Conservation (phyloP, 768 basidiomycete genomes). For the Agrocybe praecox region DNA sequence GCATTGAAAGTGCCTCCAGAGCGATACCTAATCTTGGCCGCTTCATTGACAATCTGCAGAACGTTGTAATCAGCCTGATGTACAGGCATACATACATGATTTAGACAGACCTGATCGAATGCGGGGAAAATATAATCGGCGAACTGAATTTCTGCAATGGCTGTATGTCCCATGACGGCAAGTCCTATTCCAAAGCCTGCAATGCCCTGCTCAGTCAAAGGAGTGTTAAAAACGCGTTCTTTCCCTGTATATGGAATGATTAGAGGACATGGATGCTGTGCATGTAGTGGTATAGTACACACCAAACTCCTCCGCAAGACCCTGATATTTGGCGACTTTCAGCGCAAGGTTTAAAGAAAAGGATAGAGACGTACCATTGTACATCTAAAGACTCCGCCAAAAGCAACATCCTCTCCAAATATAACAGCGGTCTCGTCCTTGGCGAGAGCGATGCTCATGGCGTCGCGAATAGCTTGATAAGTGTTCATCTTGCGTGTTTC, state of each 20-base stretch:
- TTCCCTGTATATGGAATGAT: slow-evolving; percentile 52
- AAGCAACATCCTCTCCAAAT: slow-evolving; percentile 91
- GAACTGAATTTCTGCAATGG: slow-evolving; percentile 93
- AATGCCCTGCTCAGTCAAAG: slow-evolving; percentile 90
- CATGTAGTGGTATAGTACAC: slow-evolving; percentile 7
- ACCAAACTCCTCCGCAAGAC: slow-evolving; percentile 94
- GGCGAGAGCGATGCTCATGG: slow-evolving; percentile 81
- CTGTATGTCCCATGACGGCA: slow-evolving; percentile 91
- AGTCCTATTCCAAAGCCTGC: slow-evolving; percentile 93
- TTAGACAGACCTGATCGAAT: slow-evolving; percentile 78
- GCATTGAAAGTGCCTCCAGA: slow-evolving; percentile 83
- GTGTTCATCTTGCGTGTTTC: slow-evolving; percentile 96
- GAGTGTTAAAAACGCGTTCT: slow-evolving; percentile 95
- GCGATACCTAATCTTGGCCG: slow-evolving; percentile 90
- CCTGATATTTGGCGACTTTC: slow-evolving; percentile 42
- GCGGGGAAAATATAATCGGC: slow-evolving; percentile 93
- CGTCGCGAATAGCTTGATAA: slow-evolving; percentile 92
- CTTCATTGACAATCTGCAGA: slow-evolving; percentile 88
- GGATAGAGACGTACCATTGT: slow-evolving; percentile 65
- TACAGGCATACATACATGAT: not conserved
- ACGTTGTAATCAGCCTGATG: not conserved
- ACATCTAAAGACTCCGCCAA: slow-evolving; percentile 94
- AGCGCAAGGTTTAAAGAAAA: not conserved
- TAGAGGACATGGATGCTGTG: not conserved
- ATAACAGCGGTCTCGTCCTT: slow-evolving; percentile 89